A percentile compares a stretch with the other conserved stretches of the same genome.
Conservation (phyloP, 768 basidiomycete species). For the Russula brevipes region DNA sequence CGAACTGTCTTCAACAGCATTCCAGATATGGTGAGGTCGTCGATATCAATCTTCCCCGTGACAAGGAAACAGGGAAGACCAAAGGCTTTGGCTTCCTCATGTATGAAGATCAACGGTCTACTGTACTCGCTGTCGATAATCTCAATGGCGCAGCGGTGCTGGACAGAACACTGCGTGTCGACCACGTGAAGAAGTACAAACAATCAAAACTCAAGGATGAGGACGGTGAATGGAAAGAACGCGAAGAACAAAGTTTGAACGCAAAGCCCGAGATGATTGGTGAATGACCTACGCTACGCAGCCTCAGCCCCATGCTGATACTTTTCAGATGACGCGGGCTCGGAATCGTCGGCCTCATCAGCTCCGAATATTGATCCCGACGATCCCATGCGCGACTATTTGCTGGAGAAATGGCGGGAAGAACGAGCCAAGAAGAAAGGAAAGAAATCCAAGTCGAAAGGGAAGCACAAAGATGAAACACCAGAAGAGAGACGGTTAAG, state of each 20-base stretch:
- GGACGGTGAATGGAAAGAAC: conserved; percentile 78
- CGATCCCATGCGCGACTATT: conserved; percentile 95
- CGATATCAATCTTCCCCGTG: conserved; percentile 91
- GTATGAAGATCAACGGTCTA: conserved; percentile 98
- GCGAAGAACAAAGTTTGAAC: conserved; percentile 82
- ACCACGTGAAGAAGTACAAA: conserved; percentile 89
- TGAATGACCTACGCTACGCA: conserved; percentile 39
- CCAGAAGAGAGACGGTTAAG: conserved; percentile 71
- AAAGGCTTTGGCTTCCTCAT: conserved; percentile 94
- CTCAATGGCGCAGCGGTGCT: conserved; percentile 91
- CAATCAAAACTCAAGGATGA: conserved; percentile 76
- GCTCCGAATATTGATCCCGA: conserved; percentile 81
- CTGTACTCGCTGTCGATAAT: conserved; percentile 95
- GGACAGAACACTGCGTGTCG: conserved; percentile 82
- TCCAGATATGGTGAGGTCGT: conserved; percentile 92
- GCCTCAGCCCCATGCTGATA: neutral
- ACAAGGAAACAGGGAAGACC: conserved; percentile 87
- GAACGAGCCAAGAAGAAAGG: conserved; percentile 52
- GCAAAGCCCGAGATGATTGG: conserved; percentile 68
- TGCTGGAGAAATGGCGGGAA: conserved; percentile 70
- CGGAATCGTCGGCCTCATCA: conserved; percentile 63
- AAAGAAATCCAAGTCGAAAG: conserved; percentile 56
- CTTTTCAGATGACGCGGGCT: conserved; percentile 46
- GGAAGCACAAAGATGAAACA: conserved; percentile 67
- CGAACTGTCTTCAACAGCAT: neutral